A percentile compares a stretch with the other conserved stretches of the same genome.
phyloP scores from a whole-genome alignment of 78 protist genomes.

The Planoprotostelium fungivorum region DNA sequence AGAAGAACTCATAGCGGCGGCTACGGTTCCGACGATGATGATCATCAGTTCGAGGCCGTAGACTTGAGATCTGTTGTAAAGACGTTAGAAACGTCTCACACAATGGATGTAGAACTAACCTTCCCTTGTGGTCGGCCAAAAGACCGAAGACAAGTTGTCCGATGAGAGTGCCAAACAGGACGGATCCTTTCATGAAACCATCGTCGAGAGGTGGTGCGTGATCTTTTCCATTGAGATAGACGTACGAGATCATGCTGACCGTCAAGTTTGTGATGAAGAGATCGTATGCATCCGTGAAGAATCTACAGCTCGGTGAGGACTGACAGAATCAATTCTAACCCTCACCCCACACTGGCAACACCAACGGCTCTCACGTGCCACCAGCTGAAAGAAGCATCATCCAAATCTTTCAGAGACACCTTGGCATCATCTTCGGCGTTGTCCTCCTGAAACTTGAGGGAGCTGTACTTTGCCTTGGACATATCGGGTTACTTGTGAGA shows the following conservation, averaged over 20 bases:
- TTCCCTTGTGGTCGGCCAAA: constrained; percentile 45
- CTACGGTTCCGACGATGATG: constrained; percentile 40
- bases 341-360: neutral
- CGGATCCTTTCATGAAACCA: constrained; percentile 34
- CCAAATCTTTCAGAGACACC: neutral
- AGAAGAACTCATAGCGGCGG: constrained; percentile 12
- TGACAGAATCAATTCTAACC: too few relatives aligned
- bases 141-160: constrained; percentile 62
- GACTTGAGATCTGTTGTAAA: too few relatives aligned
- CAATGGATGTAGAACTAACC: too few relatives aligned
- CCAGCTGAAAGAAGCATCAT: neutral
- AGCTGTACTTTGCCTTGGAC: too few relatives aligned
- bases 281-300: constrained; percentile 66
- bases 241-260: constrained; percentile 11
- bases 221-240: constrained; percentile 13
- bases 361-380: neutral
- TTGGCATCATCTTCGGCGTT: too few relatives aligned
- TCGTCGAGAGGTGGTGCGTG: too few relatives aligned
- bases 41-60: constrained; percentile 17
- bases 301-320: neutral
- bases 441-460: too few relatives aligned
- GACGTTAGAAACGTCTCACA: constrained; percentile 25
- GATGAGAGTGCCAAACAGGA: constrained; percentile 41
- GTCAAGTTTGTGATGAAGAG: constrained; percentile 46
- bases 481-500: too few relatives aligned